phyloP scores from a whole-genome alignment of 495 filamentous ascomycete species.

The Podospora anserina region DNA sequence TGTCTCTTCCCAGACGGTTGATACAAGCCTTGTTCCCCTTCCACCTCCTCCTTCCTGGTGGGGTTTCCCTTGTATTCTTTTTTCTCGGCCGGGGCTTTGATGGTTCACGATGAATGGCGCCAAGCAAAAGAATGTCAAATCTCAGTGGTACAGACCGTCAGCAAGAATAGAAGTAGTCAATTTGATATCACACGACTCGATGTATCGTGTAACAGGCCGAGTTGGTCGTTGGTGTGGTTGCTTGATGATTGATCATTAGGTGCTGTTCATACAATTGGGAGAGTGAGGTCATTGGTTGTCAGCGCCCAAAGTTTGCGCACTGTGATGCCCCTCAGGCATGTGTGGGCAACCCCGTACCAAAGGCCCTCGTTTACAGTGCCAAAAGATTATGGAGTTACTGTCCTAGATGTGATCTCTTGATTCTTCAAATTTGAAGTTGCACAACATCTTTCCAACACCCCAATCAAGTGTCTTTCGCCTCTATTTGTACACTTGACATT shows the following conservation, averaged over 20 bases:
- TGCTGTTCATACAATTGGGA: conserved; percentile 8
- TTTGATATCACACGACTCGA: not conserved
- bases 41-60: not conserved
- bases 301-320: not conserved
- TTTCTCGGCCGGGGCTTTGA: not conserved
- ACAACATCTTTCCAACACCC: not conserved
- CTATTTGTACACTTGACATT: not conserved
- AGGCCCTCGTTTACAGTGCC: not conserved
- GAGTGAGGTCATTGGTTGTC: conserved; percentile 13
- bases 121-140: not conserved
- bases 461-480: not conserved
- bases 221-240: not conserved
- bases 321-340: not conserved
- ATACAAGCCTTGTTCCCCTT: not conserved
- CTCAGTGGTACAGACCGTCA: not conserved
- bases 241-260: not conserved
- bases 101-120: not conserved
- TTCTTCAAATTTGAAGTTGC: not conserved
- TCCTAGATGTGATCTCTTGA: not conserved
- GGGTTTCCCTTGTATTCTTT: not conserved
- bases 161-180: not conserved
- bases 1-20: not conserved
- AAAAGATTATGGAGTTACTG: not conserved
- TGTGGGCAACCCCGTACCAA: not conserved
- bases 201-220: not conserved